These are phyloP conservation scores for Eucalyptus victrix DNA, from an alignment of 345 rosid genomes.

Conservation along the genomic window DNA sequence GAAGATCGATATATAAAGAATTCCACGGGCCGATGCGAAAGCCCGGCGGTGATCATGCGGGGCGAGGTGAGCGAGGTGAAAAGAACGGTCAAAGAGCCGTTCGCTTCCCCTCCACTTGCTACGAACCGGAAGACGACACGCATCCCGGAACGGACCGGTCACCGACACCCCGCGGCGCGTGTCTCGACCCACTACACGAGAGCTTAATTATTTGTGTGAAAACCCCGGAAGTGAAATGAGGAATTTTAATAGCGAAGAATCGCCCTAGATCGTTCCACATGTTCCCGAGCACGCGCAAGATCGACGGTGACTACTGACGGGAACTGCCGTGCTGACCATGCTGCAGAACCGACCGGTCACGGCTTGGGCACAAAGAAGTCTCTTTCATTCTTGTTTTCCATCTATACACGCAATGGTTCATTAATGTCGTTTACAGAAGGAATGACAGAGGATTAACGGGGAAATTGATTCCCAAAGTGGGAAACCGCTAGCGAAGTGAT, in stretches of 20 bases:
- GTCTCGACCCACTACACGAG: neutral
- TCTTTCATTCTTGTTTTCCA: neutral
- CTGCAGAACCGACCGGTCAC: neutral
- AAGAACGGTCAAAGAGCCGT: neutral
- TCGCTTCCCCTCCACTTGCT: neutral
- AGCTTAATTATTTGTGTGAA: neutral
- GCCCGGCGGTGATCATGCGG: neutral
- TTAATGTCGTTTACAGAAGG: neutral
- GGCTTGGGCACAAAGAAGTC: neutral
- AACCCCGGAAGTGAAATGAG: neutral
- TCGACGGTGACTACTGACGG: neutral
- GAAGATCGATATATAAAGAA: fast-evolving
- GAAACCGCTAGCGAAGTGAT: neutral
- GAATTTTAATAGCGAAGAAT: neutral
- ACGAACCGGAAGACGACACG: neutral
- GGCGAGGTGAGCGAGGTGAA: neutral
- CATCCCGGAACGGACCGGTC: neutral
- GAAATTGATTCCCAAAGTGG: neutral
- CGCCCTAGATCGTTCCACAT: neutral
- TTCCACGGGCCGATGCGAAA: neutral
- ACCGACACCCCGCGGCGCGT: neutral
- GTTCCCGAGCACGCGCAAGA: neutral
- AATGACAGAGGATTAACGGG: neutral
- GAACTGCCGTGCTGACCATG: neutral
- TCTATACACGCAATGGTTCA: neutral